phyloP scores from a whole-genome alignment of 2,329 filamentous ascomycete genomes.

The Talaromyces sp. region DNA sequence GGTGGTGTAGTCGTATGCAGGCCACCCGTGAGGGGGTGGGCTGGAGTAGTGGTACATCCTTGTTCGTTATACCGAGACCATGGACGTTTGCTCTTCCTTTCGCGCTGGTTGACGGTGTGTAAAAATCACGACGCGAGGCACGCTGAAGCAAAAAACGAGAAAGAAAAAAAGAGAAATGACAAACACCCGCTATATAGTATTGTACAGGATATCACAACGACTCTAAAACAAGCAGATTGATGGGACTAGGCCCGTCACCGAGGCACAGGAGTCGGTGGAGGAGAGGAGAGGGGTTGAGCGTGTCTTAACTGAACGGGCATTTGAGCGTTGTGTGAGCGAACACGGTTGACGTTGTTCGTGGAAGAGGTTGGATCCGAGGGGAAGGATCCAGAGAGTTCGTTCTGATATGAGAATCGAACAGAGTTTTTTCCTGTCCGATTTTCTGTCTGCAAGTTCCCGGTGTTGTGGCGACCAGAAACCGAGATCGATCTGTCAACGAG shows the following conservation, averaged over 20 bases:
- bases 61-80: slow-evolving; percentile 25
- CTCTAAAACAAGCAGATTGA: slow-evolving; percentile 24
- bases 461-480: not conserved
- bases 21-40: slow-evolving; percentile 44
- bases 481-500: not conserved
- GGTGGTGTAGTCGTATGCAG: slow-evolving; percentile 45
- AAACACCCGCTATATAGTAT: slow-evolving; percentile 31
- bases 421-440: not conserved
- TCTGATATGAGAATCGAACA: not conserved
- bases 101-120: not conserved
- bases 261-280: slow-evolving; percentile 37
- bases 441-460: not conserved
- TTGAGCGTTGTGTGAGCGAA: slow-evolving; percentile 32
- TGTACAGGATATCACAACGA: slow-evolving; percentile 43
- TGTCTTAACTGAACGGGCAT: slow-evolving; percentile 39
- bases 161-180: slow-evolving; percentile 14
- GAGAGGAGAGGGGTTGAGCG: slow-evolving; percentile 35
- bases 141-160: slow-evolving; percentile 13
- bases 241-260: slow-evolving; percentile 37
- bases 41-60: slow-evolving; percentile 45
- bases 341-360: slow-evolving; percentile 9
- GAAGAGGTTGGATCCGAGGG: slow-evolving; percentile 9
- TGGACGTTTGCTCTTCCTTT: slow-evolving; percentile 16
- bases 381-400: slow-evolving; percentile 1
- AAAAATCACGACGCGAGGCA: not conserved